Evolutionary conservation across 306 rosid species (phyloP).

Genomic region (Acacia acuminata): DNA sequence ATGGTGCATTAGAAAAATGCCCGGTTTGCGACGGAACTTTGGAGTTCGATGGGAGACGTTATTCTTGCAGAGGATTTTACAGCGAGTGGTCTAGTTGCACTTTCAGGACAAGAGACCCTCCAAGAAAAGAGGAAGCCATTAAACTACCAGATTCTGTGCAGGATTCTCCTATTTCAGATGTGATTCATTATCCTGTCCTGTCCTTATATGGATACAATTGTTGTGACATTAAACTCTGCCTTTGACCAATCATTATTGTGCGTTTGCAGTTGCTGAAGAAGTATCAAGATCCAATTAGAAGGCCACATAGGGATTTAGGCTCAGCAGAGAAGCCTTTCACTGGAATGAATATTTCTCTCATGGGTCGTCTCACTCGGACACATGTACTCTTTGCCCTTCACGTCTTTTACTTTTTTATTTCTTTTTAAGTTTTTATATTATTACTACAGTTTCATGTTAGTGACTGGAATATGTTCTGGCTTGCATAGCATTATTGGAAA

Average conservation of each 20-base stretch:
- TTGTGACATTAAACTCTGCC: slow-evolving; percentile 6
- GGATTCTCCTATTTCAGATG: slow-evolving; percentile 56
- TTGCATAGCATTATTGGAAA: slow-evolving; percentile 70
- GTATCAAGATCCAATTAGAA: slow-evolving; percentile 53
- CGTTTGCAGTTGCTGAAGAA: slow-evolving; percentile 62
- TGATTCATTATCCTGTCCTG: slow-evolving; percentile 25
- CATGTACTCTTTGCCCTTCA: slow-evolving; percentile 42
- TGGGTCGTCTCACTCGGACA: slow-evolving; percentile 76
- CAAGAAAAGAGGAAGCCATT: slow-evolving; percentile 59
- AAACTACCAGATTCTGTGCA: slow-evolving; percentile 69
- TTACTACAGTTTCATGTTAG: background rate
- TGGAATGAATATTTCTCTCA: slow-evolving; percentile 76
- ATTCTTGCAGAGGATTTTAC: slow-evolving; percentile 61
- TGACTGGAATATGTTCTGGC: background rate
- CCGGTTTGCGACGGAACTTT: slow-evolving; percentile 68
- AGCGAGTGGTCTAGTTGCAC: slow-evolving; percentile 86
- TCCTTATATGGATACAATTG: background rate
- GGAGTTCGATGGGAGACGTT: slow-evolving; percentile 66
- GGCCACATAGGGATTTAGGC: slow-evolving; percentile 52
- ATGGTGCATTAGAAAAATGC: slow-evolving; percentile 68
- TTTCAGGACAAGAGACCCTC: slow-evolving; percentile 68
- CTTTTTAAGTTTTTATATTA: background rate
- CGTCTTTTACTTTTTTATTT: background rate
- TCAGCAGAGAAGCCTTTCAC: slow-evolving; percentile 63
- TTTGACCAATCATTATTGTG: background rate